Evolutionary conservation across 208 protist genomes (phyloP).

Genomic region (Acanthamoeba sp.): DNA sequence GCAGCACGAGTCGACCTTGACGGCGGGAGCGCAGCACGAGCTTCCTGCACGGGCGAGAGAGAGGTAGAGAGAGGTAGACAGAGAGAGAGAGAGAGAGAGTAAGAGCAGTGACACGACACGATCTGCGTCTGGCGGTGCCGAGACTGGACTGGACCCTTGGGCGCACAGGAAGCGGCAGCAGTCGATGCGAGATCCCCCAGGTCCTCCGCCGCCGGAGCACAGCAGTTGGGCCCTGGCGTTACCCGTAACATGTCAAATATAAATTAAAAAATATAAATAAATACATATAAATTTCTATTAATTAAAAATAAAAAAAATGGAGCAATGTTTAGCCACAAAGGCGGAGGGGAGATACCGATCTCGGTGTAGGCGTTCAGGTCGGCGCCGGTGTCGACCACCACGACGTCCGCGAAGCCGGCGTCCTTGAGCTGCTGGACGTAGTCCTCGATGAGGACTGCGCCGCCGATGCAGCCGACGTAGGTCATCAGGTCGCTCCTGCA

Average conservation of each 20-base stretch:
- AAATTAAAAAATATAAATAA: neutral
- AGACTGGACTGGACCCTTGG: too few relatives aligned
- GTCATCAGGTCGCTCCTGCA: conserved; percentile 4
- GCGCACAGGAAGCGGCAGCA: neutral
- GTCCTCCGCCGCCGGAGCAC: neutral
- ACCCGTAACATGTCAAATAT: too few relatives aligned
- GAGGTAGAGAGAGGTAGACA: too few relatives aligned
- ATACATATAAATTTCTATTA: too few relatives aligned
- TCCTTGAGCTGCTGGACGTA: conserved; percentile 40
- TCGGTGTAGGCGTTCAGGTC: conserved; percentile 44
- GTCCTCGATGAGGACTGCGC: conserved; percentile 23
- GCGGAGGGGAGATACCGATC: neutral
- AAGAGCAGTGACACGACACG: too few relatives aligned
- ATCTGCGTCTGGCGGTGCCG: too few relatives aligned
- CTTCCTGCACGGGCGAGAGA: too few relatives aligned
- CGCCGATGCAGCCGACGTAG: conserved; percentile 14
- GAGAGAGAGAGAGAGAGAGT: too few relatives aligned
- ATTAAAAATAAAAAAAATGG: too few relatives aligned
- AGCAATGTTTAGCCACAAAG: too few relatives aligned
- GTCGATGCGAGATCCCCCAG: neutral
- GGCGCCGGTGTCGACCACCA: conserved; percentile 25
- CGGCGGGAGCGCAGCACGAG: neutral
- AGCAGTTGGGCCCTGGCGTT: conserved; percentile 46
- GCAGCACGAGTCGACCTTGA: too few relatives aligned
- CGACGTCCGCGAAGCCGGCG: conserved; percentile 11